Percentiles rank a stretch among this genome's conserved stretches.
Conservation (phyloP, 108 stramenopile genomes). For the Seminavis robusta region DNA sequence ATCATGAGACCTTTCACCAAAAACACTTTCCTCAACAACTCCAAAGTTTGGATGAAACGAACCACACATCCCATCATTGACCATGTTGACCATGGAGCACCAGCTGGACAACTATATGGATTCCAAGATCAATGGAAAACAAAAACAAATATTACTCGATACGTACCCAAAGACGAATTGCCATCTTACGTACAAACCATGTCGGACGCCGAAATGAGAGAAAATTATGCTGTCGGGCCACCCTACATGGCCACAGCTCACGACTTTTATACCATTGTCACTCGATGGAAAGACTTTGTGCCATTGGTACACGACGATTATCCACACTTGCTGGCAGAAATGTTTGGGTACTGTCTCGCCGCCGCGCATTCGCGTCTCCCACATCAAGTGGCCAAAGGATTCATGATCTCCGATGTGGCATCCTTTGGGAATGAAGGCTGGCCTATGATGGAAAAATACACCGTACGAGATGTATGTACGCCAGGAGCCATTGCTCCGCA, state of each 20-base stretch:
- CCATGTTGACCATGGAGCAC: constrained; percentile 88
- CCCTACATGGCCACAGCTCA: constrained; percentile 84
- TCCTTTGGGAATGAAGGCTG: constrained; percentile 66
- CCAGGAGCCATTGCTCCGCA: constrained; percentile 23
- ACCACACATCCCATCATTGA: too few relatives aligned
- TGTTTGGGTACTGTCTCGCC: constrained; percentile 78
- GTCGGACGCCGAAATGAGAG: constrained; percentile 40
- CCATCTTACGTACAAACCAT: constrained; percentile 36
- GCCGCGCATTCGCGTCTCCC: constrained; percentile 72
- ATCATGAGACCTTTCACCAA: constrained; percentile 46
- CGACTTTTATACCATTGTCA: constrained; percentile 78
- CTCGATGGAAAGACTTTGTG: constrained; percentile 73
- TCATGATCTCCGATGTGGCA: constrained; percentile 67
- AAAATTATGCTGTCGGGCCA: constrained; percentile 82
- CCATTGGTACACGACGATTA: constrained; percentile 56
- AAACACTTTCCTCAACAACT: constrained; percentile 61
- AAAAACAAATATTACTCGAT: constrained; percentile 49
- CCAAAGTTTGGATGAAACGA: constrained; percentile 40
- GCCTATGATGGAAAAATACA: too few relatives aligned
- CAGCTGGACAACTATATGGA: constrained; percentile 88
- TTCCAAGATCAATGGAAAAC: constrained; percentile 76
- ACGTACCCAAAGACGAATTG: neutral
- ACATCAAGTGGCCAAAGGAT: constrained; percentile 62
- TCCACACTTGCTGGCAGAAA: constrained; percentile 45
- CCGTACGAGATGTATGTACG: too few relatives aligned